Evolutionary conservation across 306 rosid genomes (phyloP), one percentile per base, ranked within the genome.

Genomic region (Cucumis cinereus): DNA sequence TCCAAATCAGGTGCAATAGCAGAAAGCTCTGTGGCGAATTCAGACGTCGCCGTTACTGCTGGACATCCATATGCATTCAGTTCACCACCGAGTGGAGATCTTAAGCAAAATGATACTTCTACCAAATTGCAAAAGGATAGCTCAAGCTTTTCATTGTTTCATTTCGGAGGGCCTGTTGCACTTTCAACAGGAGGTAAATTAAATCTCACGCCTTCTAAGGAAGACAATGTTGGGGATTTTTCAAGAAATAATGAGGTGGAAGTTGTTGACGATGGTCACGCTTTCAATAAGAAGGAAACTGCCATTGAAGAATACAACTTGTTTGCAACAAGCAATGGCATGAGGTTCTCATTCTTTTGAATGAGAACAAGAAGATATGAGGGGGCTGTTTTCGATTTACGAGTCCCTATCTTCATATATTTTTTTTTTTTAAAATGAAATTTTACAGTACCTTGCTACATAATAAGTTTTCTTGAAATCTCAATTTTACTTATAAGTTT

Each of bases 111-210:
- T 20, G 84, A 88, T 75, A 78, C 73, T 77, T 78, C 86, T 81
- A 83, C 88, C 76, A 91, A 83, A 78, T 75, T 78, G 53, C 85
- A 79, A 28, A 80, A 10, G 64, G 82, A 80, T 17, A 84, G 86
- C 69, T 23, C 77, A 70, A 80, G 86, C 59, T 95, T 95, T 83
- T 95, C 99, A 64, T 87, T 95, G 79, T 95, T 95, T 86, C 98
- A 90, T 87, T 92, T 85, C 79, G 98, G 91, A 15, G 98, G 97
- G 38, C 99, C 99, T 73, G 89, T 89, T 33, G 96, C 89, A 59
- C 88, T 85, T 77, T 88, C 99, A 52, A 64, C 82, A 33, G 89
- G 84, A 38, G 70, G 89, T 74, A 81, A 89, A 74, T 83, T 83
- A 35, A 75, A 63, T 59, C 78, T 77, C 43, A 45, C 83, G 36